A percentile compares a stretch with the other conserved stretches of the same genome.
Evolutionary conservation across 352 stramenopile genomes (phyloP).

Genomic region (Phytophthora citrophthora): DNA sequence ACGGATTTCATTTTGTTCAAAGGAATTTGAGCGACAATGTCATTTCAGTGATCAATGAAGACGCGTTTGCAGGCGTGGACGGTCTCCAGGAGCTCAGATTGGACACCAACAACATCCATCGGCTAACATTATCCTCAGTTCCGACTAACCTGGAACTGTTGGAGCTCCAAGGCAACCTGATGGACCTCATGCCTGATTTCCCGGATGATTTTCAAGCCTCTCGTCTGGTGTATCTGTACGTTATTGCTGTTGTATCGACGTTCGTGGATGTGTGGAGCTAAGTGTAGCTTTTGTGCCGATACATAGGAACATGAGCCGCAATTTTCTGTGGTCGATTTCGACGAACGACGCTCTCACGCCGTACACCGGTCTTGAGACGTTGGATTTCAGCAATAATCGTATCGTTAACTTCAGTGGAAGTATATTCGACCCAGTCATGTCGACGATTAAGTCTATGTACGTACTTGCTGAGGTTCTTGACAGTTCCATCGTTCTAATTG

Average conservation of each 20-base stretch:
- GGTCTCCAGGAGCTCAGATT: constrained; percentile 50
- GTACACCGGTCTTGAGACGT: constrained; percentile 45
- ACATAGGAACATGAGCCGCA: constrained; percentile 65
- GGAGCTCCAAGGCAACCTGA: constrained; percentile 57
- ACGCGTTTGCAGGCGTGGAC: constrained; percentile 57
- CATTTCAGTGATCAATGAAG: constrained; percentile 60
- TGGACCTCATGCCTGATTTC: constrained; percentile 67
- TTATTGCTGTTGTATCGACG: not conserved
- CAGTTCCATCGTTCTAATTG: not conserved
- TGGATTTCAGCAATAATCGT: constrained; percentile 69
- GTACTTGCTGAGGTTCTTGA: constrained; percentile 4
- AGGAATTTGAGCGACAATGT: constrained; percentile 78
- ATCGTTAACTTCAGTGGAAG: constrained; percentile 62
- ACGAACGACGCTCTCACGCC: constrained; percentile 54
- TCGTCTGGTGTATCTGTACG: constrained; percentile 55
- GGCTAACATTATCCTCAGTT: constrained; percentile 46
- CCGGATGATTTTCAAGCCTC: constrained; percentile 32
- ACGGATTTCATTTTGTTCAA: not conserved
- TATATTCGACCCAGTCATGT: constrained; percentile 55
- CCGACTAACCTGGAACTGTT: constrained; percentile 48
- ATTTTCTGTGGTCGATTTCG: constrained; percentile 65
- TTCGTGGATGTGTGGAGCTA: not conserved
- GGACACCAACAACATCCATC: constrained; percentile 56
- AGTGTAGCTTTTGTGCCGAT: not conserved
- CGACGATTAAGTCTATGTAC: constrained; percentile 60